Evolutionary conservation across 768 basidiomycete genomes (phyloP), one percentile per base, ranked within the genome.

Genomic region (Tulasnella sp.): DNA sequence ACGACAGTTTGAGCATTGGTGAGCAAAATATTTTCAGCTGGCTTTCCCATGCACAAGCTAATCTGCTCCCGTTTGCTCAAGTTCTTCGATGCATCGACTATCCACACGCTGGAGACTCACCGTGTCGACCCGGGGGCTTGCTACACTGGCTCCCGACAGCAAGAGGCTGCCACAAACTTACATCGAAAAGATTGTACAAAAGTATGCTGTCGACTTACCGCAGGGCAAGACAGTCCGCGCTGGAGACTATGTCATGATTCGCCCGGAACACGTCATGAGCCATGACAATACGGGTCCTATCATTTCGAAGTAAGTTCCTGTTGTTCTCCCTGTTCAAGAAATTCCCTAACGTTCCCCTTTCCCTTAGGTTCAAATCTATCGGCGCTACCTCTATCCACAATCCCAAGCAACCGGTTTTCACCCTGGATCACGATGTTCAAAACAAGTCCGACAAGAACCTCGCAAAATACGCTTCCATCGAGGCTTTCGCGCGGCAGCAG

Each of bases 231-330:
- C 88, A 21, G 94, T 99, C 82, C 92, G 91, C 82, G 94, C 96
- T 48, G 98, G 97, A 19, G 98, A 99, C 91, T 99, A 99, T 91
- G 96, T 99, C 52, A 99, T 98, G 97, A 98, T 99, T 86, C 91
- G 91, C 58, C 98, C 98, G 34, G 93, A 98, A 84, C 96, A 99
- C 89, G 96, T 98, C 82, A 97, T 97, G 95, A 97, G 95, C 14
- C 96, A 97, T 82, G 98, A 99, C 84, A 99, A 99, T 84, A 99
- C 98, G 18, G 98, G 96, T 0, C 97, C 98, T 9, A 97, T 99
- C 81, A 97, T 99, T 80, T 92, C 94, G 84, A 99, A 99, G 96
- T 96, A 84, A 84, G 93, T 71, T 76, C 81, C 52, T 56, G 31
- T 27, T 74, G 42, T 81, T 77, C 80, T 62, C 48, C 78, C 12